Percentiles rank a stretch among this genome's conserved stretches.
Conservation (phyloP, 2,329 filamentous ascomycete species). For the Plenodomus lindquistii region DNA sequence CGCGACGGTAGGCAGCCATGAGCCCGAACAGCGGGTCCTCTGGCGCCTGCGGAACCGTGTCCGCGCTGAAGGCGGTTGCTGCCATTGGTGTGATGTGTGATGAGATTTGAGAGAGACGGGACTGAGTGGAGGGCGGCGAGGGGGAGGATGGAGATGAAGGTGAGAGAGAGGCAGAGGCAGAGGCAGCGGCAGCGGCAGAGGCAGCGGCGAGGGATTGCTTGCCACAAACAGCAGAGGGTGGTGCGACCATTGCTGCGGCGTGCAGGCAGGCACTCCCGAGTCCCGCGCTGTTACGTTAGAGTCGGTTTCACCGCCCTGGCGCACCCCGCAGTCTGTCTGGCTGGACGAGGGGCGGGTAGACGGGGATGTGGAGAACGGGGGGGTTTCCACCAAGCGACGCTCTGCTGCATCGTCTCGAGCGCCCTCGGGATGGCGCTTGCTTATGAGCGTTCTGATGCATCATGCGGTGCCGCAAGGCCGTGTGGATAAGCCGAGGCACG, state of each 20-base stretch:
- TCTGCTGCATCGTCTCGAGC: slow-evolving; percentile 3
- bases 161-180: neutral
- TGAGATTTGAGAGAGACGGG: slow-evolving; percentile 61
- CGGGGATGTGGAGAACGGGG: slow-evolving; percentile 22
- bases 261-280: neutral
- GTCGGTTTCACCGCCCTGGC: slow-evolving; percentile 12
- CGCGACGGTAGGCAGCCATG: slow-evolving; percentile 83
- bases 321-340: slow-evolving; percentile 30
- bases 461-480: slow-evolving; percentile 12
- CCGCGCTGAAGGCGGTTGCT: slow-evolving; percentile 72
- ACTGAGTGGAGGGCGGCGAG: slow-evolving; percentile 27
- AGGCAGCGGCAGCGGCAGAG: no score
- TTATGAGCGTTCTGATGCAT: neutral
- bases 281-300: slow-evolving; percentile 30
- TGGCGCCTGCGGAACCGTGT: slow-evolving; percentile 83
- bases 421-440: no score
- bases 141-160: slow-evolving; percentile 14
- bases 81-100: slow-evolving; percentile 69
- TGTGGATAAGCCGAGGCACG: slow-evolving; percentile 32
- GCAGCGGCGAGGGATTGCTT: slow-evolving; percentile 15
- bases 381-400: slow-evolving; percentile 2
- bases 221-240: slow-evolving; percentile 1
- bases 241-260: neutral
- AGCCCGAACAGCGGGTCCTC: slow-evolving; percentile 95
- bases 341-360: slow-evolving; percentile 10